Conservation (phyloP, 495 filamentous ascomycete species). For the Clavariopsis aquatica region DNA sequence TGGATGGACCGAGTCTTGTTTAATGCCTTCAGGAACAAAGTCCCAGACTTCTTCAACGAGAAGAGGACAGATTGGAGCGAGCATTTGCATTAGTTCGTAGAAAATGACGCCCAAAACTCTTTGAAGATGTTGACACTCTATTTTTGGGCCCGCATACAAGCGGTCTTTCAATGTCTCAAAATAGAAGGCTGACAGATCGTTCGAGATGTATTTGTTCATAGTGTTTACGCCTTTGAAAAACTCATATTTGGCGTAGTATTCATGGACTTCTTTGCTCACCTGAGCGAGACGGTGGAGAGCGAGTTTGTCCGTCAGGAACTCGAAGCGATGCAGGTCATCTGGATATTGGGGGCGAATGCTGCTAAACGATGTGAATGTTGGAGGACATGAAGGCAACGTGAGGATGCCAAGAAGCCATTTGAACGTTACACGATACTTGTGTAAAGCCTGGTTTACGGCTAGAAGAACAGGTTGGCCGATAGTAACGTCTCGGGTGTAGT, state of each 20-base stretch:
- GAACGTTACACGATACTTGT: slow-evolving; percentile 83
- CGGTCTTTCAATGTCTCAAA: slow-evolving; percentile 89
- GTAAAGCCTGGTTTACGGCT: slow-evolving; percentile 68
- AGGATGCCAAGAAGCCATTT: slow-evolving; percentile 86
- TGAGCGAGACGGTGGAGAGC: slow-evolving; percentile 72
- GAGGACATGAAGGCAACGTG: slow-evolving; percentile 53
- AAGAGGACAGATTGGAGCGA: slow-evolving; percentile 78
- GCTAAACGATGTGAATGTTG: slow-evolving; percentile 46
- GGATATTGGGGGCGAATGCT: background rate
- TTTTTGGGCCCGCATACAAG: slow-evolving; percentile 74
- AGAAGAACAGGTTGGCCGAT: slow-evolving; percentile 74
- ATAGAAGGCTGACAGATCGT: slow-evolving; percentile 88
- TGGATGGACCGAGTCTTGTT: slow-evolving; percentile 56
- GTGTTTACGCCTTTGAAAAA: slow-evolving; percentile 75
- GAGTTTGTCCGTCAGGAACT: slow-evolving; percentile 63
- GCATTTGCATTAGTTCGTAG: slow-evolving; percentile 67
- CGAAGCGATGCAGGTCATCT: slow-evolving; percentile 42
- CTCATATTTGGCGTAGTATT: slow-evolving; percentile 68
- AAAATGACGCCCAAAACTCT: slow-evolving; percentile 72
- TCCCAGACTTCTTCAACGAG: slow-evolving; percentile 89
- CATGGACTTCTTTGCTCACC: slow-evolving; percentile 59
- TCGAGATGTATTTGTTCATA: slow-evolving; percentile 76
- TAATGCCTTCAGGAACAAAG: slow-evolving; percentile 65
- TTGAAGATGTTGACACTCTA: slow-evolving; percentile 58
- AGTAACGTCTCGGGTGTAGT: slow-evolving; percentile 84